A percentile compares a stretch with the other conserved stretches of the same genome.
phyloP scores from a whole-genome alignment of 176 grass and related monocot genomes.

The Zoysia japonica region DNA sequence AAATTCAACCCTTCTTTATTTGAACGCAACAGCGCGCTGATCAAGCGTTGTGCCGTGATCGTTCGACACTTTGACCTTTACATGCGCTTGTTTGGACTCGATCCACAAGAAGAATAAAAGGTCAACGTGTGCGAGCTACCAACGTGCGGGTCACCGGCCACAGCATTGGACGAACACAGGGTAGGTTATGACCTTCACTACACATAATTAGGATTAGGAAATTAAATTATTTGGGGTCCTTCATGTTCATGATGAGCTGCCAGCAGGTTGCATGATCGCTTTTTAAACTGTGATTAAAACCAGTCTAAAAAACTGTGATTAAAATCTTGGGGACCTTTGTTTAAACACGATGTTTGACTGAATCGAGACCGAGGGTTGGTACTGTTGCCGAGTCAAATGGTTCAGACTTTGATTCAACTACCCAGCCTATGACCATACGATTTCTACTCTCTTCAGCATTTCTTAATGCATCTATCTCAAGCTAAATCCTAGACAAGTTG shows the following conservation, averaged over 20 bases:
- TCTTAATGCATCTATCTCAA: not conserved
- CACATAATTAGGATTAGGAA: not conserved
- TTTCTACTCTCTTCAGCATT: not conserved
- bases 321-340: not conserved
- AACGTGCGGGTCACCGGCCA: not conserved
- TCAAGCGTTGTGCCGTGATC: not conserved
- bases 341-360: not conserved
- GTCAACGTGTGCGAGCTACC: not conserved
- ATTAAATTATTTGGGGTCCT: not conserved
- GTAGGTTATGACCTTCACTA: not conserved
- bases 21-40: not conserved
- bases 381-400: not conserved
- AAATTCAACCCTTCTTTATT: not conserved
- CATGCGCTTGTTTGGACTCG: conserved; percentile 1
- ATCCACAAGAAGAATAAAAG: not conserved
- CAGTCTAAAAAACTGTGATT: not conserved
- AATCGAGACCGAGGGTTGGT: not conserved
- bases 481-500: not conserved
- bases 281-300: not conserved
- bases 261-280: not conserved
- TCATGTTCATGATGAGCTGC: not conserved
- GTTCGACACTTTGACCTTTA: conserved; percentile 11
- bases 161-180: not conserved
- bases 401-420: not conserved
- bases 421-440: not conserved